phyloP scores from a whole-genome alignment of 805 yeast genomes.

The Kodamaea nitidulidarum region DNA sequence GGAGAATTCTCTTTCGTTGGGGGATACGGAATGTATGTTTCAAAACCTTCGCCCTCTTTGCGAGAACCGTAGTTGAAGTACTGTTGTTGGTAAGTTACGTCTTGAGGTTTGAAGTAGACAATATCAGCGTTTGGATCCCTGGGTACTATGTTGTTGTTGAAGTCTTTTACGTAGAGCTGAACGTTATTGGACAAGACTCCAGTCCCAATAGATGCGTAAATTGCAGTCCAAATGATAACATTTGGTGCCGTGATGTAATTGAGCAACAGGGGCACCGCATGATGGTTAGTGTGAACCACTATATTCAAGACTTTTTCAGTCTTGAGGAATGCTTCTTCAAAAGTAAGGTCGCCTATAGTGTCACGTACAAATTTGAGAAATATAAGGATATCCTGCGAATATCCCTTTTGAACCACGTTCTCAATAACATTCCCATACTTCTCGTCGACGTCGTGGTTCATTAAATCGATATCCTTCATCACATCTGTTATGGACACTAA shows the following conservation, averaged over 20 bases:
- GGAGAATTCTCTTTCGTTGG: constrained; percentile 47
- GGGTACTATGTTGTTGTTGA: constrained; percentile 57
- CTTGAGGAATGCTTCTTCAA: constrained; percentile 84
- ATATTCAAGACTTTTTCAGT: constrained; percentile 80
- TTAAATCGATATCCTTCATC: constrained; percentile 41
- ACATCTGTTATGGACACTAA: constrained; percentile 36
- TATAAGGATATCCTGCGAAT: constrained; percentile 78
- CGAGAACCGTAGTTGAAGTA: constrained; percentile 26
- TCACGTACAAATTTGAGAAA: constrained; percentile 75
- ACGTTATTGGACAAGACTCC: constrained; percentile 60
- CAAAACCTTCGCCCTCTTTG: constrained; percentile 11
- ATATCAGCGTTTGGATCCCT: constrained; percentile 41
- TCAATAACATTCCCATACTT: constrained; percentile 67
- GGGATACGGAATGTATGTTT: constrained; percentile 15
- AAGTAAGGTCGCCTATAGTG: constrained; percentile 78
- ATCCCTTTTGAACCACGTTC: constrained; percentile 72
- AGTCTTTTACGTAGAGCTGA: constrained; percentile 54
- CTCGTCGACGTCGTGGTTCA: constrained; percentile 53
- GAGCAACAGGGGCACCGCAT: constrained; percentile 64
- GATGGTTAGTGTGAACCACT: constrained; percentile 76
- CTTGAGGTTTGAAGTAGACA: constrained; percentile 41
- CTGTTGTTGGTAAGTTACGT: constrained; percentile 45
- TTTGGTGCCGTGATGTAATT: constrained; percentile 94
- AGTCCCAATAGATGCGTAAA: constrained; percentile 77
- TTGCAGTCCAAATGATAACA: constrained; percentile 81